A percentile compares a stretch with the other conserved stretches of the same genome.
phyloP scores from a whole-genome alignment of 1,284 basidiomycete species.

The Ganoderma sinense region DNA sequence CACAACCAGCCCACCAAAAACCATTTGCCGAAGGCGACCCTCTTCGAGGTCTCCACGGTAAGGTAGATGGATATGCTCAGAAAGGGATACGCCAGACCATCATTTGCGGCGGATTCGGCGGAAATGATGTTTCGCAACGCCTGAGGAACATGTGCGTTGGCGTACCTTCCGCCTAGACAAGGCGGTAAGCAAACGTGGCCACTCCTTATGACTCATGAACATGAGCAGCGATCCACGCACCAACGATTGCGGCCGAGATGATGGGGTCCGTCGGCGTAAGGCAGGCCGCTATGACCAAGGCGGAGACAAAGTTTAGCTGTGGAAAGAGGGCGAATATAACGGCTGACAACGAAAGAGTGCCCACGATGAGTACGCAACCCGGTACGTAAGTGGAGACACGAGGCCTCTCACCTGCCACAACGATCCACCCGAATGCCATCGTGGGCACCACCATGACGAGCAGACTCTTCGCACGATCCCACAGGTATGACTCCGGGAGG shows the following conservation, averaged over 20 bases:
- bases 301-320: constrained; percentile 70
- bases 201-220: no score
- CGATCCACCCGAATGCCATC: constrained; percentile 81
- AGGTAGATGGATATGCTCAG: constrained; percentile 90
- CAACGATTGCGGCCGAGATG: constrained; percentile 70
- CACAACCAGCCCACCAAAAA: constrained; percentile 85
- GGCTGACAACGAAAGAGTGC: constrained; percentile 12
- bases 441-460: constrained; percentile 76
- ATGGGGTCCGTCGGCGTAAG: constrained; percentile 95
- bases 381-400: no score
- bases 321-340: constrained; percentile 76
- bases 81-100: constrained; percentile 93
- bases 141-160: constrained; percentile 89
- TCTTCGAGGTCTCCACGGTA: constrained; percentile 70
- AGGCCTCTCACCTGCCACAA: constrained; percentile 60
- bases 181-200: neutral
- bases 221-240: constrained; percentile 42
- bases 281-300: constrained; percentile 89
- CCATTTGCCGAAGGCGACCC: constrained; percentile 79
- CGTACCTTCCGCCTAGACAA: constrained; percentile 82
- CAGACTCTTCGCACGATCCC: constrained; percentile 64
- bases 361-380: neutral
- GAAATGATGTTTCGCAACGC: constrained; percentile 87
- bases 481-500: constrained; percentile 72
- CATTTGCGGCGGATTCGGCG: constrained; percentile 91